These are phyloP conservation scores for Arxiozyma telluris DNA, from an alignment of 1,139 yeast species.

Conservation along the genomic window DNA sequence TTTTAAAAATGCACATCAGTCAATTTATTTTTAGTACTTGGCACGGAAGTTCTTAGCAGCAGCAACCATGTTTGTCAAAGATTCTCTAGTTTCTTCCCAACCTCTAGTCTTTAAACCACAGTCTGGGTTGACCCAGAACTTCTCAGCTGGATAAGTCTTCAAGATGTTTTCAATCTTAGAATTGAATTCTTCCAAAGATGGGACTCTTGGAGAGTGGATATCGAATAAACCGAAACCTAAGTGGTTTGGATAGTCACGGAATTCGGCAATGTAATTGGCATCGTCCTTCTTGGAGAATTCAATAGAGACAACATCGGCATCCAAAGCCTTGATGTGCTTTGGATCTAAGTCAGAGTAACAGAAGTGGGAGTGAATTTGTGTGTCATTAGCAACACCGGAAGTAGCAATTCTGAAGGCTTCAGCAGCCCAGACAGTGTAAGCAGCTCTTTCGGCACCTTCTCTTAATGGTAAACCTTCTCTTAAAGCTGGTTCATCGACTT, in stretches of 20 bases:
- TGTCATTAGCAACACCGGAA: conserved; percentile 88
- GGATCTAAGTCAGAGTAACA: conserved; percentile 99
- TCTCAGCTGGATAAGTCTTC: conserved; percentile 93
- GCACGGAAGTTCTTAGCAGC: conserved; percentile 96
- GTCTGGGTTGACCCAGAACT: conserved; percentile 99
- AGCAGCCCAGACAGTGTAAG: conserved; percentile 97
- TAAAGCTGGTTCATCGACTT: conserved; percentile 99
- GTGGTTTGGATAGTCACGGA: conserved; percentile 97
- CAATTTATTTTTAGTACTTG: conserved; percentile 29
- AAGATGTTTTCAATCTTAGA: conserved; percentile 88
- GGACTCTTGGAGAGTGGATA: conserved; percentile 99
- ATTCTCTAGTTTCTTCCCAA: conserved; percentile 81
- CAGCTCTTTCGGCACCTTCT: conserved; percentile 94
- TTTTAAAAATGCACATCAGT: not conserved
- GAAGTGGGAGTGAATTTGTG: conserved; percentile 99
- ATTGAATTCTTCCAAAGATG: conserved; percentile 93
- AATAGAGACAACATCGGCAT: conserved; percentile 98
- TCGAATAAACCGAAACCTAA: conserved; percentile 98
- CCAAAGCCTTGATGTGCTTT: conserved; percentile 97
- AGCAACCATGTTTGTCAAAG: conserved; percentile 95
- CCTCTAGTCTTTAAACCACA: conserved; percentile 99
- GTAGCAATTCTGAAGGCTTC: conserved; percentile 99
- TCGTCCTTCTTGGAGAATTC: conserved; percentile 99
- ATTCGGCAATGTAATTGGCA: conserved; percentile 94
- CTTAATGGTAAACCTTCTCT: conserved; percentile 99